Percentiles rank a stretch among this genome's conserved stretches.
These are phyloP conservation scores for Colletotrichum liaoningense DNA, from an alignment of 2,329 filamentous ascomycete genomes.

Conservation along the genomic window DNA sequence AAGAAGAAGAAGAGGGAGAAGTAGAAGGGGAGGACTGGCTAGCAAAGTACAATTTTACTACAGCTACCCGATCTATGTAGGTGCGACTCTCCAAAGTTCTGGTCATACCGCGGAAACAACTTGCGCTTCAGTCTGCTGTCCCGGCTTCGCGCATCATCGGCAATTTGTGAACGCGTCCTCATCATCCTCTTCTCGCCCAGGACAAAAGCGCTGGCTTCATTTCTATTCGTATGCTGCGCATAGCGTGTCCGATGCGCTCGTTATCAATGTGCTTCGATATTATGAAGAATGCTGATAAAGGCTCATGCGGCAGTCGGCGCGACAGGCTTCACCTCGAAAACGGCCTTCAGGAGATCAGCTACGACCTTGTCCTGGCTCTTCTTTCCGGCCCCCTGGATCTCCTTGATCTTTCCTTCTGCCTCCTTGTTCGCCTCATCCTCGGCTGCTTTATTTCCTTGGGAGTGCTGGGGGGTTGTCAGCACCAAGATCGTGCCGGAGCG, in stretches of 20 bases:
- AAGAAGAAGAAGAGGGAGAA: too few relatives aligned
- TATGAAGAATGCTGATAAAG: neutral
- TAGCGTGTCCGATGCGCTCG: neutral
- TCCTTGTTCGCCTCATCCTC: slow-evolving; percentile 84
- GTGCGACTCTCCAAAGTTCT: neutral
- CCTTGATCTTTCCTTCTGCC: slow-evolving; percentile 82
- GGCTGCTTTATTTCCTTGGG: slow-evolving; percentile 85
- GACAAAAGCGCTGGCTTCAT: neutral
- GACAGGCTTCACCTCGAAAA: slow-evolving; percentile 84
- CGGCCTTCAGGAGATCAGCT: slow-evolving; percentile 84
- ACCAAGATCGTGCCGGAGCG: neutral
- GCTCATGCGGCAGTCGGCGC: slow-evolving; percentile 48
- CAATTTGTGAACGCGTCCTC: neutral
- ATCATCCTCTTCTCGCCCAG: neutral
- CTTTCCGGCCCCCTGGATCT: slow-evolving; percentile 84
- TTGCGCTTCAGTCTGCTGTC: neutral
- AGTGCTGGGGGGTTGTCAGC: slow-evolving; percentile 74
- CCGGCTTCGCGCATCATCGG: neutral
- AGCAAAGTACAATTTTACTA: slow-evolving; percentile 2
- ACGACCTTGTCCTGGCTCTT: slow-evolving; percentile 85
- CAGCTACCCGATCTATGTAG: neutral
- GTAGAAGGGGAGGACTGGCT: neutral
- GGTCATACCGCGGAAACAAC: neutral
- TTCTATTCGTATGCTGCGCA: neutral
- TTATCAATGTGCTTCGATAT: neutral